Conservation (phyloP, 495 filamentous ascomycete species). For the Aspergillus egyptiacus region DNA sequence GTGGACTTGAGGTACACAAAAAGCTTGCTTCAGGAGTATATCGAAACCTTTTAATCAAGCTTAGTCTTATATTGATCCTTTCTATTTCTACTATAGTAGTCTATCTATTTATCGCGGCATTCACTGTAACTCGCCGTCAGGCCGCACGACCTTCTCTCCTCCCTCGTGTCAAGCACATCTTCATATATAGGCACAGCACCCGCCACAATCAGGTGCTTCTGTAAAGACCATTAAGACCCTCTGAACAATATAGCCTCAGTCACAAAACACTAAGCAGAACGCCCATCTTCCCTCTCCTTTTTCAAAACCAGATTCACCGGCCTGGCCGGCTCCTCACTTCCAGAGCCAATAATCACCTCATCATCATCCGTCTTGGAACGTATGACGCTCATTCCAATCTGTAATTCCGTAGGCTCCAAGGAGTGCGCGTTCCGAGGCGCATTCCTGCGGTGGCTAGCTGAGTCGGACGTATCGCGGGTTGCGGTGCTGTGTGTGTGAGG, state of each 20-base stretch:
- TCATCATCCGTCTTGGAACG: conserved; percentile 12
- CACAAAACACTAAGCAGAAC: conserved; percentile 2
- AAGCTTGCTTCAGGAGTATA: conserved; percentile 8
- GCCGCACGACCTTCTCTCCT: too few relatives aligned
- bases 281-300: conserved; percentile 3
- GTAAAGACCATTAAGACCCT: background rate
- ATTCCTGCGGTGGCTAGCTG: conserved; percentile 22
- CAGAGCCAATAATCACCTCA: conserved; percentile 19
- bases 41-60: background rate
- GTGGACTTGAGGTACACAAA: conserved; percentile 3
- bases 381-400: conserved; percentile 47
- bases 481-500: conserved; percentile 35
- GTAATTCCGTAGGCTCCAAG: conserved; percentile 41
- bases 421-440: conserved; percentile 1
- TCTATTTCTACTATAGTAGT: too few relatives aligned
- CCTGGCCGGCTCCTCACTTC: conserved; percentile 29
- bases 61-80: too few relatives aligned
- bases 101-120: too few relatives aligned
- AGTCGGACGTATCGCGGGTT: conserved; percentile 20
- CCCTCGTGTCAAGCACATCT: too few relatives aligned
- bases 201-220: too few relatives aligned
- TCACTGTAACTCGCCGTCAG: too few relatives aligned
- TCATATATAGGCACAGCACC: too few relatives aligned
- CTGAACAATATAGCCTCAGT: too few relatives aligned
- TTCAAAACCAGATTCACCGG: conserved; percentile 28